A percentile compares a stretch with the other conserved stretches of the same genome.
These are phyloP conservation scores for Chamaecyparis obtusa DNA, from an alignment of 75 land plant genomes.

Conservation along the genomic window DNA sequence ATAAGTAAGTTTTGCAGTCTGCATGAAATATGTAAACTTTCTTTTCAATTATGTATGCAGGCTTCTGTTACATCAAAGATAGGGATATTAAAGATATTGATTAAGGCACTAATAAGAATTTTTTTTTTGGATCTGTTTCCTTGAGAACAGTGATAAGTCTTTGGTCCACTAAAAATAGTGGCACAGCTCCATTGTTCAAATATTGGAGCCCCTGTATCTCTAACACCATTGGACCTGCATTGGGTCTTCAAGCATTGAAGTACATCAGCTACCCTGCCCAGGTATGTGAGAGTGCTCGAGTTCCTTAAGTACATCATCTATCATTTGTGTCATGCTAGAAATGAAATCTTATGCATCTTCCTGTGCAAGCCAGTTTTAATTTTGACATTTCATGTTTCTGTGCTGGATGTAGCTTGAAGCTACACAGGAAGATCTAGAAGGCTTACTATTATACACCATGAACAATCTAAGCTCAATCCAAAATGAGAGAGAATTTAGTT, in stretches of 20 bases:
- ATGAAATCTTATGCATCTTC: not conserved
- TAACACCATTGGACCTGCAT: slow-evolving; percentile 97
- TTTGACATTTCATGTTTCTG: too few relatives aligned
- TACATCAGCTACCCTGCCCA: slow-evolving; percentile 99
- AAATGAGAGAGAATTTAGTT: not conserved
- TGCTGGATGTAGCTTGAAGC: too few relatives aligned
- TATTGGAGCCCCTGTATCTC: slow-evolving; percentile 94
- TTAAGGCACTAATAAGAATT: not conserved
- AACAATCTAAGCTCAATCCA: too few relatives aligned
- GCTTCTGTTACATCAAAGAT: not conserved
- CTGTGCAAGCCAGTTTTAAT: too few relatives aligned
- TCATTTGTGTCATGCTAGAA: not conserved
- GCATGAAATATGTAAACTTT: not conserved
- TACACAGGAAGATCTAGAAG: too few relatives aligned
- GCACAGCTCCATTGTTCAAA: slow-evolving; percentile 78
- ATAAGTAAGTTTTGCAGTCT: slow-evolving; percentile 59
- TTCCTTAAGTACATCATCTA: not conserved
- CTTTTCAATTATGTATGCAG: not conserved
- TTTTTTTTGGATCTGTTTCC: slow-evolving; percentile 7
- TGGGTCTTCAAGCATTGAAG: slow-evolving; percentile 96
- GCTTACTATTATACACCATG: too few relatives aligned
- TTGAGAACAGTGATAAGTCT: slow-evolving; percentile 65
- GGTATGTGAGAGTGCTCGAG: slow-evolving; percentile 29
- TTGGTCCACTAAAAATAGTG: slow-evolving; percentile 52
- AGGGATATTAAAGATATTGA: not conserved